Evolutionary conservation across 2,329 filamentous ascomycete species (phyloP), one percentile per base, ranked within the genome.

Genomic region (Neobulgaria alba): DNA sequence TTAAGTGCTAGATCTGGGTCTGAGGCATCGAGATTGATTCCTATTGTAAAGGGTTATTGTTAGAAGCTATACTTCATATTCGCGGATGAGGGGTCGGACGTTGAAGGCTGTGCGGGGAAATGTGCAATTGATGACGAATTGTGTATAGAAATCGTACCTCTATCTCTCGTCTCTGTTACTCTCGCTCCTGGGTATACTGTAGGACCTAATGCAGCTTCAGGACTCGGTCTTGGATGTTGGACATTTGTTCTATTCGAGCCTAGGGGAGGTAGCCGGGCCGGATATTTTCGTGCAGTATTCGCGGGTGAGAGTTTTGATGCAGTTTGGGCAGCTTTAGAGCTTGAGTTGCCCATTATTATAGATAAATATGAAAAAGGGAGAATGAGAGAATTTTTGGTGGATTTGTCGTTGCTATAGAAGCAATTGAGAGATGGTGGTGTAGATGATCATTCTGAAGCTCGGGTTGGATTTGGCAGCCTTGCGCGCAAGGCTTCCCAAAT

Each of bases 231-330:
- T 34, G 15, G 23, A 26, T 38, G 14, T 36, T 39, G 29, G 16
- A 37, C n/a, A 33, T 46, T 45, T 35, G 48, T 40, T 15, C 10
- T 36, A 4, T 37, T 30, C 9, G 41, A 35, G 16, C 45, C 18
- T n/a, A 41, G 26, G 12, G 47, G 45, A n/a, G 55, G 49, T 12
- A 42, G 23, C 15, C 53, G 45, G 9, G 56, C 55, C 18, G 57
- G 57, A 31, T 58, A 59, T 55, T 54, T 59, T 15, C 57, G 50
- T 4, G 51, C 43, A 33, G 46, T 39, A 21, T 42, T 51, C 5
- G 46, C 33, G 4, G 43, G 38, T 3, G 48, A 30, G 9, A 36
- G 17, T 35, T 46, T 45, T 12, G 51, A 44, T 7, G 46, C 29
- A 42, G 47, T 49, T 2, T 48, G 41, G n/a, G 47, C 49, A 10